Conservation (phyloP, 1,284 basidiomycete species). For the Cryptococcus sp. region DNA sequence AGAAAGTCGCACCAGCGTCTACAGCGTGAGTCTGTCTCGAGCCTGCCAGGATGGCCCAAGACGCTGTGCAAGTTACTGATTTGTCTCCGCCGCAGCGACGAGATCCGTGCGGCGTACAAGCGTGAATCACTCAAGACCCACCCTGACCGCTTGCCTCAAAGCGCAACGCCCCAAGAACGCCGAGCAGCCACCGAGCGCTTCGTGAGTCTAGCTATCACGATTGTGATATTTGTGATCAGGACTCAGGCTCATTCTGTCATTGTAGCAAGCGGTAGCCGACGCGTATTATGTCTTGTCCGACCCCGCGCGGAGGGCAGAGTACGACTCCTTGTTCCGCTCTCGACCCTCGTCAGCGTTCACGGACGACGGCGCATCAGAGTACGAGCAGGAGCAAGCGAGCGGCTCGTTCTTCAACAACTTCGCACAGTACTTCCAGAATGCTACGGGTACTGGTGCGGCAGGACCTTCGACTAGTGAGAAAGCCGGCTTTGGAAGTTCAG, state of each 20-base stretch:
- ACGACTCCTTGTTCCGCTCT: constrained; percentile 67
- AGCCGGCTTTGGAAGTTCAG: constrained; percentile 13
- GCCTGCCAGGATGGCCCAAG: not conserved
- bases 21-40: constrained; percentile 34
- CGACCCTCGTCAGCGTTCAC: constrained; percentile 42
- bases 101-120: constrained; percentile 53
- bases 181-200: constrained; percentile 76
- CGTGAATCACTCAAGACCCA: constrained; percentile 66
- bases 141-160: constrained; percentile 76
- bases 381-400: constrained; percentile 64
- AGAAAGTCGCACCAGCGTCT: constrained; percentile 42
- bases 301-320: constrained; percentile 71
- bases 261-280: constrained; percentile 77
- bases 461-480: constrained; percentile 31
- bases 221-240: not conserved
- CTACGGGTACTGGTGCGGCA: constrained; percentile 41
- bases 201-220: constrained; percentile 38
- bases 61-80: not conserved
- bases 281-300: constrained; percentile 96
- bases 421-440: constrained; percentile 64
- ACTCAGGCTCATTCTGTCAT: not conserved
- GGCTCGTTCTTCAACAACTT: constrained; percentile 77
- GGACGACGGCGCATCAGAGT: constrained; percentile 42
- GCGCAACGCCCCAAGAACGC: constrained; percentile 70
- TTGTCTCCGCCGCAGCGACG: constrained; percentile 23